Percentiles rank a stretch among this genome's conserved stretches.
Conservation (phyloP, 176 grass and related monocot genomes). For the Eleusine coracana region DNA sequence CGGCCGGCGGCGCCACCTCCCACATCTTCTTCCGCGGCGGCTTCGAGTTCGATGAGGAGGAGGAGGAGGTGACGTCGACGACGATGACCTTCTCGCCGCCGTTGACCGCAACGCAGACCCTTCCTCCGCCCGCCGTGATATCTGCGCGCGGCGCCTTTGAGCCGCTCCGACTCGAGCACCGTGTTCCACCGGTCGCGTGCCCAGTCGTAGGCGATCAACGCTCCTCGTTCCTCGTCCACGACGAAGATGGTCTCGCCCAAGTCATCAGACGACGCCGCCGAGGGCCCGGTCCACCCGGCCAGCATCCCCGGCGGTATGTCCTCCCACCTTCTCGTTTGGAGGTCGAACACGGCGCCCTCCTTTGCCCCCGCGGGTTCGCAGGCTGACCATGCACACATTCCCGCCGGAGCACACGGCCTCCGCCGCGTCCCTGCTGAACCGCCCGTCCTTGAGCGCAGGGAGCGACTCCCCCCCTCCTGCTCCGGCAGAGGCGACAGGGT, state of each 20-base stretch:
- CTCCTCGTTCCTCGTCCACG: constrained; percentile 59
- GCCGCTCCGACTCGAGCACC: constrained; percentile 43
- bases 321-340: constrained; percentile 49
- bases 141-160: constrained; percentile 58
- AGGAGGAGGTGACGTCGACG: constrained; percentile 37
- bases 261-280: too few relatives aligned
- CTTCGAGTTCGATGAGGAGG: background rate
- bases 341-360: constrained; percentile 71
- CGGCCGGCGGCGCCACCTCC: constrained; percentile 65
- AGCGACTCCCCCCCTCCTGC: constrained; percentile 48
- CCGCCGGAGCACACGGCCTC: constrained; percentile 64
- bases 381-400: constrained; percentile 91
- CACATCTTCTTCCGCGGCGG: constrained; percentile 29
- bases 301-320: constrained; percentile 86
- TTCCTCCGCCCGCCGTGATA: constrained; percentile 51
- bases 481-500: constrained; percentile 17
- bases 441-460: constrained; percentile 58
- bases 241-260: constrained; percentile 43
- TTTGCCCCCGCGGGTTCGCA: constrained; percentile 56
- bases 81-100: constrained; percentile 54
- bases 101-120: constrained; percentile 51
- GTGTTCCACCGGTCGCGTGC: constrained; percentile 54
- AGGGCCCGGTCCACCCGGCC: constrained; percentile 72
- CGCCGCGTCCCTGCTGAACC: constrained; percentile 74
- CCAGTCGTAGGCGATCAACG: constrained; percentile 62